Evolutionary conservation across 108 stramenopile genomes (phyloP), one percentile per base, ranked within the genome.

Genomic region (Parmales sp.): DNA sequence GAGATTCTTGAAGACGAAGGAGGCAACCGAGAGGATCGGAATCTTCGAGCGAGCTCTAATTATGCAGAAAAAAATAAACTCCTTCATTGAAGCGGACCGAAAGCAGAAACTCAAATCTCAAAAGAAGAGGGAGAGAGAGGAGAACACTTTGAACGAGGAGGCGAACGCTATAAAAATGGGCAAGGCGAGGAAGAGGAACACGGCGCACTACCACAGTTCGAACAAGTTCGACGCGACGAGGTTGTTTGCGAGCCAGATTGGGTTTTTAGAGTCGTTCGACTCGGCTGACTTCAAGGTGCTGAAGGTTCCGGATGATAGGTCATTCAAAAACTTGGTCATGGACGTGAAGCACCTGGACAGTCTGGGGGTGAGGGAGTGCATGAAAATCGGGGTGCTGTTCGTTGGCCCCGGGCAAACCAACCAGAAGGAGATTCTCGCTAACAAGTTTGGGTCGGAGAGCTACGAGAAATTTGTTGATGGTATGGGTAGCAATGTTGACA

Each of bases 1-100:
- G 39, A 18, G 64, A 13, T 65, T 65, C 39, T 19, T 39, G 64
- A 39, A 65, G 38, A 65, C 23, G 13, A 20, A 38, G 7, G 37
- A 20, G 64, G 37, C 13, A 20, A 28, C 13, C 6, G 38, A 39
- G 64, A 41, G 39, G 38, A 65, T 25, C 9, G 64, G 22, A 8
- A 8, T 65, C 38, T 39, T 23, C 37, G 64, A 65, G 64, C 39
- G 37, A n/a, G n/a, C n/a, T n/a, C n/a, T n/a, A n/a, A n/a, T n/a
- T n/a, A n/a, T n/a, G n/a, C n/a, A n/a, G n/a, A n/a, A n/a, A n/a
- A n/a, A n/a, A n/a, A n/a, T n/a, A n/a, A n/a, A n/a, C n/a, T n/a
- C n/a, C 29, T 60, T 28, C 54, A 16, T 60, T 34, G 41, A 65
- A 7, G 9, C 29, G 64, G 38, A n/a, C 20, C 9, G 9, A 16